These are phyloP conservation scores for Nakazawaea anatomiae DNA, from an alignment of 805 yeast genomes.

Conservation along the genomic window DNA sequence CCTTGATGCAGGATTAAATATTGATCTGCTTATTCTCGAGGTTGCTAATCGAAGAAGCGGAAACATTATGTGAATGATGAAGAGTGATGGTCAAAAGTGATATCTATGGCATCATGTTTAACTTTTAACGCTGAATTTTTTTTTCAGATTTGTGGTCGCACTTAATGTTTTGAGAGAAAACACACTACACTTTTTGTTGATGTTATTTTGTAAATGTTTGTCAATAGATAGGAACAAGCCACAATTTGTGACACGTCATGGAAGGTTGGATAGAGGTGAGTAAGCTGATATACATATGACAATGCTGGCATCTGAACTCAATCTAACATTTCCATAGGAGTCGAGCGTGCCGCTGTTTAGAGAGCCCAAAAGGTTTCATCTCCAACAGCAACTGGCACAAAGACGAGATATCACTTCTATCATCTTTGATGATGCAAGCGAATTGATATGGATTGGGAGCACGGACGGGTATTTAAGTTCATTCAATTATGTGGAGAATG, in stretches of 20 bases:
- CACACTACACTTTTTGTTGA: neutral
- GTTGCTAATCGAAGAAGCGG: neutral
- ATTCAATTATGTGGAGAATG: slow-evolving; percentile 13
- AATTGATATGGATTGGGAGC: slow-evolving; percentile 84
- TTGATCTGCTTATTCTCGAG: neutral
- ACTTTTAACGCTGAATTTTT: too few relatives aligned
- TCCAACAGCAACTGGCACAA: slow-evolving; percentile 14
- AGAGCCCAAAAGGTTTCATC: slow-evolving; percentile 18
- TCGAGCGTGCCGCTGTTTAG: slow-evolving; percentile 22
- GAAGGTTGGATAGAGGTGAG: slow-evolving; percentile 49
- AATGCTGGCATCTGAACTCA: neutral
- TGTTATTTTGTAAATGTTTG: neutral
- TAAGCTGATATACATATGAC: slow-evolving; percentile 6
- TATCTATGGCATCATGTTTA: too few relatives aligned
- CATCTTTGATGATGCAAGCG: slow-evolving; percentile 65
- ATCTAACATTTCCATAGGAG: slow-evolving; percentile 19
- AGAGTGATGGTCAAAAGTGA: neutral
- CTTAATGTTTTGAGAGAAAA: neutral
- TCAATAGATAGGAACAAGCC: neutral
- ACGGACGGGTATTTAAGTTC: slow-evolving; percentile 44
- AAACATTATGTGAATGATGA: neutral
- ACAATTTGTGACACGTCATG: slow-evolving; percentile 21
- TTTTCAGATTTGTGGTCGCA: neutral
- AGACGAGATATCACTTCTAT: slow-evolving; percentile 24
- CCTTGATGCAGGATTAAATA: neutral